phyloP scores from a whole-genome alignment of 345 rosid species.

The Cardiospermum halicacabum region DNA sequence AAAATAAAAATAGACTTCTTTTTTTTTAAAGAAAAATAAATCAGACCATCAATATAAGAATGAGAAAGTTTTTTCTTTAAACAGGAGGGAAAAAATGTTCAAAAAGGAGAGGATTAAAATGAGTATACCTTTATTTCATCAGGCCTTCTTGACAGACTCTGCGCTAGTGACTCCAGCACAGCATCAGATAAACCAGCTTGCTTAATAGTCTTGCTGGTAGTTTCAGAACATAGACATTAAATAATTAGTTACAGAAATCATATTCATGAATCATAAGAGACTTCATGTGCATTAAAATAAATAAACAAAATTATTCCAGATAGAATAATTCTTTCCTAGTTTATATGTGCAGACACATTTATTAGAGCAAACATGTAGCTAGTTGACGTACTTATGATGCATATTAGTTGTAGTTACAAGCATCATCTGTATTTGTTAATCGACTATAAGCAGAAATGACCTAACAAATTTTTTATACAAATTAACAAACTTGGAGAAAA shows the following conservation, averaged over 20 bases:
- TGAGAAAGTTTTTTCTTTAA: too few relatives aligned
- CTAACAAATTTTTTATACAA: neutral
- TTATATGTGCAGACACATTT: neutral
- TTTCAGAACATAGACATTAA: conserved; percentile 17
- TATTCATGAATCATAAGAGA: conserved; percentile 2
- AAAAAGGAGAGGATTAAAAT: too few relatives aligned
- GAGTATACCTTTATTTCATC: conserved; percentile 76
- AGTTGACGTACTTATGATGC: too few relatives aligned
- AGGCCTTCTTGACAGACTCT: conserved; percentile 61
- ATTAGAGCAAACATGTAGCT: too few relatives aligned
- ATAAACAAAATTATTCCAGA: neutral
- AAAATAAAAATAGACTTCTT: neutral
- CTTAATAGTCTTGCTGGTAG: conserved; percentile 71
- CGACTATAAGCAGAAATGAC: too few relatives aligned
- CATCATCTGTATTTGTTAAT: neutral
- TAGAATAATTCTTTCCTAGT: neutral
- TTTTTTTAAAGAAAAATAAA: conserved; percentile 2
- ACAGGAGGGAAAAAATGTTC: too few relatives aligned
- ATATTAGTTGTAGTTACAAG: too few relatives aligned
- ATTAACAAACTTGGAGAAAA: neutral
- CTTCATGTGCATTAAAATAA: neutral
- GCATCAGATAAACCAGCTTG: conserved; percentile 68
- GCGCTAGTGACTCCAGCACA: conserved; percentile 64
- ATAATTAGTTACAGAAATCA: conserved; percentile 6
- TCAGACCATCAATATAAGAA: conserved; percentile 12